Evolutionary conservation across 2,329 filamentous ascomycete species (phyloP).

Genomic region (Talaromyces verruculosus): DNA sequence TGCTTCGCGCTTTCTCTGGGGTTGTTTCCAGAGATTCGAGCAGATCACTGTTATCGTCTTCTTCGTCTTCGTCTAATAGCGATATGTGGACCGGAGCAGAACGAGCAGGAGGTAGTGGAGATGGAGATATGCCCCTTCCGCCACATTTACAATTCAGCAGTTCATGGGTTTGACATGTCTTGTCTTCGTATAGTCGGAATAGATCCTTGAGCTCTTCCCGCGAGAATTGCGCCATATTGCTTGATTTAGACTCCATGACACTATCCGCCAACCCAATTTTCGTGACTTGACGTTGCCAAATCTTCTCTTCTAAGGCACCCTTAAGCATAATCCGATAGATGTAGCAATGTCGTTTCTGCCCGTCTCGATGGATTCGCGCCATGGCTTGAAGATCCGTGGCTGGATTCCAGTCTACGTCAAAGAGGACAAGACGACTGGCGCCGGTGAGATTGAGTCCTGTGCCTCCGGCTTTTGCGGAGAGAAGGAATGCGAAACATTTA

Average conservation of each 20-base stretch:
- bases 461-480: slow-evolving; percentile 71
- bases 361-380: slow-evolving; percentile 71
- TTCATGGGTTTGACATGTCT: slow-evolving; percentile 66
- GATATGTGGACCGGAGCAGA: slow-evolving; percentile 12
- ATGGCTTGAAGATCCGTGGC: slow-evolving; percentile 72
- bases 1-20: not conserved
- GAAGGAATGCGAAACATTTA: slow-evolving; percentile 66
- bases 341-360: slow-evolving; percentile 65
- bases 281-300: slow-evolving; percentile 70
- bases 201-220: slow-evolving; percentile 65
- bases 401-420: slow-evolving; percentile 76
- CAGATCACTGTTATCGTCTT: not conserved
- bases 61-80: slow-evolving; percentile 26
- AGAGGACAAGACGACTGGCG: slow-evolving; percentile 67
- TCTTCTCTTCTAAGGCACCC: slow-evolving; percentile 71
- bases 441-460: slow-evolving; percentile 70
- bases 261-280: slow-evolving; percentile 70
- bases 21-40: not conserved
- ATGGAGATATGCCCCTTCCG: slow-evolving; percentile 48
- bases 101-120: not conserved
- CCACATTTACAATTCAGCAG: slow-evolving; percentile 63
- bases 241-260: slow-evolving; percentile 65
- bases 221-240: slow-evolving; percentile 60
- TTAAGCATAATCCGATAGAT: slow-evolving; percentile 70
- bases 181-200: slow-evolving; percentile 63